Percentiles rank a stretch among this genome's conserved stretches.
phyloP scores from a whole-genome alignment of 2,329 filamentous ascomycete species.

The Orbilia ellipsospora region DNA sequence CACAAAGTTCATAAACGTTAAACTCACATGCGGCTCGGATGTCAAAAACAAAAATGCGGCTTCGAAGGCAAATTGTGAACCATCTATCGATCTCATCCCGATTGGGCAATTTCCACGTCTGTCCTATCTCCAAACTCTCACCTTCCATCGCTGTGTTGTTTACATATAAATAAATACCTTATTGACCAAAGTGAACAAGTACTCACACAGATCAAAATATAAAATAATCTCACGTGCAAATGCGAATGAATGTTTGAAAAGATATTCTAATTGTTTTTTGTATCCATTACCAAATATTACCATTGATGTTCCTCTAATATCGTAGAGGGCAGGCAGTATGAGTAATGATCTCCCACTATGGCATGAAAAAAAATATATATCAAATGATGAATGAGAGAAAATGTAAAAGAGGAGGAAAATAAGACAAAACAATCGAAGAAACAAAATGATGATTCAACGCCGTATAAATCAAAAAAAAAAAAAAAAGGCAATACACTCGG shows the following conservation, averaged over 20 bases:
- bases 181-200: no score
- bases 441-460: constrained; percentile 13
- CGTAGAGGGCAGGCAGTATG: constrained; percentile 7
- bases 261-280: not conserved
- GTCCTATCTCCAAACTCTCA: not conserved
- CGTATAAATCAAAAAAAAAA: constrained; percentile 37
- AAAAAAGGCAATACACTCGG: constrained; percentile 35
- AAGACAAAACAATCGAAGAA: not conserved
- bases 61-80: no score
- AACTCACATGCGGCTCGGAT: no score
- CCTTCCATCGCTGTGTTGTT: constrained; percentile 4
- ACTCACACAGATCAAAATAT: not conserved
- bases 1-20: no score
- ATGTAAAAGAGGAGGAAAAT: constrained; percentile 9
- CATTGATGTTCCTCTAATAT: constrained; percentile 40
- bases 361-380: constrained; percentile 22
- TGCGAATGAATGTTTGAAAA: not conserved
- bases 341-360: constrained; percentile 21
- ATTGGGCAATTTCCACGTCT: constrained; percentile 41
- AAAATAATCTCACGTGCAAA: not conserved
- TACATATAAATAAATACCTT: not conserved
- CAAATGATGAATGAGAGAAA: constrained; percentile 7
- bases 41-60: no score
- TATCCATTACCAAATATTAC: constrained; percentile 46
- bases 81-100: not conserved